These are phyloP conservation scores for Gryganskiella cystojenkinii DNA, from an alignment of 192 early-diverging fungal species.

Conservation along the genomic window DNA sequence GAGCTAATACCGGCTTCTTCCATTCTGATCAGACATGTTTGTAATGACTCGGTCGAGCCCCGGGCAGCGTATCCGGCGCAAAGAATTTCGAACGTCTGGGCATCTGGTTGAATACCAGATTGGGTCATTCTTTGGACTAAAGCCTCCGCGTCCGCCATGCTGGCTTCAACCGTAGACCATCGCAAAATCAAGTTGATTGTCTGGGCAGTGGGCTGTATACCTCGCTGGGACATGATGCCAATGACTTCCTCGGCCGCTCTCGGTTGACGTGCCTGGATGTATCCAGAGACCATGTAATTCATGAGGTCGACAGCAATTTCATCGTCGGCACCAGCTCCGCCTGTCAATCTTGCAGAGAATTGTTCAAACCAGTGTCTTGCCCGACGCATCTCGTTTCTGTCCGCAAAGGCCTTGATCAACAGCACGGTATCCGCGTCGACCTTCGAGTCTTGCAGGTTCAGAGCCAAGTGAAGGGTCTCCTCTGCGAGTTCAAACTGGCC, in stretches of 20 bases:
- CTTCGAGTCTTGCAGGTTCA: neutral
- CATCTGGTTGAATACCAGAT: constrained; percentile 20
- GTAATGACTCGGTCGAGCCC: constrained; percentile 10
- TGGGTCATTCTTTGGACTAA: constrained; percentile 17
- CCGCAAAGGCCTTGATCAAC: constrained; percentile 20
- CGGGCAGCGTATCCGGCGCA: constrained; percentile 34
- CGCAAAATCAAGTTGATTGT: constrained; percentile 28
- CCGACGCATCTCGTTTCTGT: constrained; percentile 24
- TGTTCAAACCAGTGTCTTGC: constrained; percentile 35
- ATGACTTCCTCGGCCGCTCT: constrained; percentile 25
- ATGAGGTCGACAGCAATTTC: neutral
- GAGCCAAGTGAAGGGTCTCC: constrained; percentile 21
- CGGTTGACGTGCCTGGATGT: constrained; percentile 13
- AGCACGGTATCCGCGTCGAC: constrained; percentile 15
- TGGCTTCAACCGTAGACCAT: constrained; percentile 28
- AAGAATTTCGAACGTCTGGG: constrained; percentile 31
- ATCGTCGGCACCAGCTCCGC: neutral
- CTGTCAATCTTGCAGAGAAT: neutral
- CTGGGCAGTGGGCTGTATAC: constrained; percentile 18
- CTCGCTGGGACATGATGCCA: constrained; percentile 9
- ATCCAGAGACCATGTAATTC: constrained; percentile 30
- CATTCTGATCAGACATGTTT: constrained; percentile 21
- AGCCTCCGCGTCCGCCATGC: constrained; percentile 27
- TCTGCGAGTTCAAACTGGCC: constrained; percentile 29
- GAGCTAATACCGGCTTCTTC: constrained; percentile 16